Percentiles rank a stretch among this genome's conserved stretches.
phyloP scores from a whole-genome alignment of 805 yeast genomes.

The Diddensiella transvaalensis region DNA sequence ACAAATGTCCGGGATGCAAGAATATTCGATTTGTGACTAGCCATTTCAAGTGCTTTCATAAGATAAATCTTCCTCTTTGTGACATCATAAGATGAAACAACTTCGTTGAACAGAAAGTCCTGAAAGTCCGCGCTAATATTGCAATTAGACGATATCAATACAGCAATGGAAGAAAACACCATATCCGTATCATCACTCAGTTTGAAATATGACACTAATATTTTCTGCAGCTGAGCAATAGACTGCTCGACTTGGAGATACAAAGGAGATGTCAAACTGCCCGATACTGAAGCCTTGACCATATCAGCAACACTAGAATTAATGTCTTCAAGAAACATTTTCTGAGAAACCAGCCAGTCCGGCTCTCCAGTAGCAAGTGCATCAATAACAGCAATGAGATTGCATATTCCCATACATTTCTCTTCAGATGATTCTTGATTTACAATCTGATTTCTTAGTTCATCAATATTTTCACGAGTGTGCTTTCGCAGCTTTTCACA shows the following conservation, averaged over 20 bases:
- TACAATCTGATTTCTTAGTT: slow-evolving; percentile 45
- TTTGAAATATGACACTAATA: slow-evolving; percentile 41
- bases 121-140: slow-evolving; percentile 47
- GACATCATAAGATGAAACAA: slow-evolving; percentile 50
- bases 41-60: slow-evolving; percentile 47
- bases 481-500: slow-evolving; percentile 55
- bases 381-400: slow-evolving; percentile 61
- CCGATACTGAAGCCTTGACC: slow-evolving; percentile 38
- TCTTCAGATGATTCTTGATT: slow-evolving; percentile 50
- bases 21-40: slow-evolving; percentile 43
- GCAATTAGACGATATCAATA: slow-evolving; percentile 40
- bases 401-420: slow-evolving; percentile 64
- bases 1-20: slow-evolving; percentile 57
- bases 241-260: slow-evolving; percentile 74
- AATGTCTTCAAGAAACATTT: slow-evolving; percentile 42
- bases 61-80: slow-evolving; percentile 50
- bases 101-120: slow-evolving; percentile 52
- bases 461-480: slow-evolving; percentile 50
- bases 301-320: slow-evolving; percentile 45
- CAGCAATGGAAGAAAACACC: slow-evolving; percentile 42
- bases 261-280: slow-evolving; percentile 51
- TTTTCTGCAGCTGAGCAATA: slow-evolving; percentile 53
- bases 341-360: slow-evolving; percentile 58
- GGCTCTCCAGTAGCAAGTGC: slow-evolving; percentile 47
- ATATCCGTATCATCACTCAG: slow-evolving; percentile 36